A percentile compares a stretch with the other conserved stretches of the same genome.
Conservation (phyloP, 345 rosid genomes). For the Hibiscus mutabilis region DNA sequence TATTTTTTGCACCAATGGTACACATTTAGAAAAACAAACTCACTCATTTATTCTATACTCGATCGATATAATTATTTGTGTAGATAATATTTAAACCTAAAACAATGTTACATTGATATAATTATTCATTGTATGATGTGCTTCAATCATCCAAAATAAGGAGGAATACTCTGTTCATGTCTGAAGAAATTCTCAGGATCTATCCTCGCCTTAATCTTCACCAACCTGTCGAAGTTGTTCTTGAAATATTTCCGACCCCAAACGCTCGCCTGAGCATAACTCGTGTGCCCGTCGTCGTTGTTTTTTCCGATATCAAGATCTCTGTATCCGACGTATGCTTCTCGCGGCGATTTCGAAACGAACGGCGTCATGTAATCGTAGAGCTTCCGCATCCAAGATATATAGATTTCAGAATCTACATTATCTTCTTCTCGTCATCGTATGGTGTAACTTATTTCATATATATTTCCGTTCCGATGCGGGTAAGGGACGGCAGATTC, state of each 20-base stretch:
- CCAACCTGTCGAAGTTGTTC: conserved; percentile 1
- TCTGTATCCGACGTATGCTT: conserved; percentile 10
- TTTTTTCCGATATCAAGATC: conserved; percentile 18
- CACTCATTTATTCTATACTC: no score
- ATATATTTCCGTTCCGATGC: neutral
- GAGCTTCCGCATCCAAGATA: conserved; percentile 10
- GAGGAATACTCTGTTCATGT: conserved; percentile 5
- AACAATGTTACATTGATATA: no score
- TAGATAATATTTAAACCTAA: no score
- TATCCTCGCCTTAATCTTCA: neutral
- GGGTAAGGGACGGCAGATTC: neutral
- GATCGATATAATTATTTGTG: no score
- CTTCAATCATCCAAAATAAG: neutral
- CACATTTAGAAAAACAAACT: no score
- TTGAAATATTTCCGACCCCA: conserved; percentile 17
- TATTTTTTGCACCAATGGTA: no score
- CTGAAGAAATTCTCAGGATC: neutral
- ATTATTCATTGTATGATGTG: no score
- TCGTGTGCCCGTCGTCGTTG: neutral
- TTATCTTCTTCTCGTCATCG: conserved; percentile 2
- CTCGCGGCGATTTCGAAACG: conserved; percentile 14
- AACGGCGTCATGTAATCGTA: neutral
- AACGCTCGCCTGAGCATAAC: neutral
- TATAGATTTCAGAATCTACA: neutral
- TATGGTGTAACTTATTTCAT: neutral